These are phyloP conservation scores for Mycena capillaripes DNA, from an alignment of 768 basidiomycete genomes.

Conservation along the genomic window DNA sequence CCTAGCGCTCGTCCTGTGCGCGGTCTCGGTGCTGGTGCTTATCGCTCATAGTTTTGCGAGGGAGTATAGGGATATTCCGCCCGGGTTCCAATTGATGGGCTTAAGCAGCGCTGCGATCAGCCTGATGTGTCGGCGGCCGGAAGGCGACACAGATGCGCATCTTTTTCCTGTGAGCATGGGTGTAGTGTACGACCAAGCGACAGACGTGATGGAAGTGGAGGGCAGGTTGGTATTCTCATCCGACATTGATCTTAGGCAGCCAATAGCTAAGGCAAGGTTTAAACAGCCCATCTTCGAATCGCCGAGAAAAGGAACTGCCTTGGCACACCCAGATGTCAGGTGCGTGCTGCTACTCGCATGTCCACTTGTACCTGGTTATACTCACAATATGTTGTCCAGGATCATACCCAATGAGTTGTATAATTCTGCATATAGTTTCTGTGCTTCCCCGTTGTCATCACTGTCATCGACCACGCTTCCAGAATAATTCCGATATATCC, in stretches of 20 bases:
- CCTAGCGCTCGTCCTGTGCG: background rate
- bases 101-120: constrained; percentile 1
- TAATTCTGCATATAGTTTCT: too few relatives aligned
- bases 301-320: too few relatives aligned
- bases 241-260: constrained; percentile 1
- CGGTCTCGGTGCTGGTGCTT: background rate
- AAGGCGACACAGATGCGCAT: constrained; percentile 4
- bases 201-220: background rate
- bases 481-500: too few relatives aligned
- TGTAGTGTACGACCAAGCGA: background rate
- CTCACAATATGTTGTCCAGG: too few relatives aligned
- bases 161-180: constrained; percentile 1
- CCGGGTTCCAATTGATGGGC: background rate
- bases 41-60: constrained; percentile 1
- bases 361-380: too few relatives aligned
- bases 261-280: background rate
- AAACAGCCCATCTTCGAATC: background rate
- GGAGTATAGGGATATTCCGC: constrained; percentile 3
- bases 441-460: too few relatives aligned
- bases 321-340: too few relatives aligned
- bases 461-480: too few relatives aligned
- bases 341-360: too few relatives aligned
- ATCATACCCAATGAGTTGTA: too few relatives aligned
- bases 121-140: background rate
- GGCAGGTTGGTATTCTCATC: constrained; percentile 4